Base-by-base conservation (phyloP, 768 basidiomycete genomes). In the Xerocomus potaroensis region DNA sequence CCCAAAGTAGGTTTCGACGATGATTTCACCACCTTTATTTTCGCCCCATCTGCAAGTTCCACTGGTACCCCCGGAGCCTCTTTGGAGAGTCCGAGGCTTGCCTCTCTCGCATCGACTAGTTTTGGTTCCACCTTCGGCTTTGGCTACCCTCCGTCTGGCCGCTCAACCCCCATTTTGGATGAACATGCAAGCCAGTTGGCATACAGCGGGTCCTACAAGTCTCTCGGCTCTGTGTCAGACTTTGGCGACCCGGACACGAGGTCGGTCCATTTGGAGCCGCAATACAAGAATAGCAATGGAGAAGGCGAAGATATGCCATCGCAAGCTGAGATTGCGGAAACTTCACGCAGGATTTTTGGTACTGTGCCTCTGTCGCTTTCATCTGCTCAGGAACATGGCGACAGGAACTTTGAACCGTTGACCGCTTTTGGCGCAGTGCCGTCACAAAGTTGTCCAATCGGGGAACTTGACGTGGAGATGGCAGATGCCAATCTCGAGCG, bases 1-100 rank as follows among this genome's bases (percentile, higher is more conserved):
- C 80, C 60, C 19, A 47, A 44, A 36, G 36, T 51, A n/a, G 72
- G 75, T 14, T 80, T 91, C 54, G 89, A 91, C 44, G 89, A 91
- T 57, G 85, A 92, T 62, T 92, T 92, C 58, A 75, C 81, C 2
- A 81, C 78, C 23, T 87, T 87, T 51, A 75, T 88, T 15, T 81
- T 83, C 26, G 84, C 83, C n/a, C 48, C 58, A 21, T 77, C 70
- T 37, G 47, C 58, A 23, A 51, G 31, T 24, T 40, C 52, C 2
- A 26, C 41, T 11, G 37, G 16, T 21, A 12, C 41, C 21, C 32
- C 48, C 16, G 45, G 3, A 3, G 4, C 11, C 6, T 41, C 50
- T 47, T 39, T 35, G 24, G 37, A 35, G 29, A 37, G 14, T 24
- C 27, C 31, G 10, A 36, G 21, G 16, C 21, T 39, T 5, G 30